Evolutionary conservation across 352 stramenopile genomes (phyloP).

Genomic region (Pythium aquatile): DNA sequence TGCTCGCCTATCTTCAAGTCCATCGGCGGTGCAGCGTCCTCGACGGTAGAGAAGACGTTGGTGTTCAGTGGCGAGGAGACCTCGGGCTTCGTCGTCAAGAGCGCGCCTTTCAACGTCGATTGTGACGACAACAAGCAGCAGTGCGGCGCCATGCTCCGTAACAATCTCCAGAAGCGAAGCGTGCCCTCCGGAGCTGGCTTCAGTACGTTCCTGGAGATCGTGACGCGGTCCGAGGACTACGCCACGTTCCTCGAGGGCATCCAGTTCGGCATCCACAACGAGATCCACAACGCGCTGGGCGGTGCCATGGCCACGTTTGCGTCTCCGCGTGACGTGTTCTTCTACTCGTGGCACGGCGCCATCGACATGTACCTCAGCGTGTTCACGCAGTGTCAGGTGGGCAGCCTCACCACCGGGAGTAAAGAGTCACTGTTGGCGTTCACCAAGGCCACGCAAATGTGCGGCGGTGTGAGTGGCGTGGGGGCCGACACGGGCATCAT

Average conservation of each 20-base stretch:
- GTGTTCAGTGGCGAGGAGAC: constrained; percentile 32
- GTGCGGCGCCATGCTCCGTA: constrained; percentile 42
- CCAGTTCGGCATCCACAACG: constrained; percentile 64
- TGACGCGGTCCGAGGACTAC: constrained; percentile 54
- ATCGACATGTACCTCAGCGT: constrained; percentile 71
- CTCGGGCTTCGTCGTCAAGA: constrained; percentile 33
- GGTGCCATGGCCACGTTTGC: constrained; percentile 51
- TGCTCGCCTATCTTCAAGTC: constrained; percentile 60
- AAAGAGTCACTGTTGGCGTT: constrained; percentile 46
- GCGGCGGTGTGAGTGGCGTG: constrained; percentile 42
- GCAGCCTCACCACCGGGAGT: constrained; percentile 40
- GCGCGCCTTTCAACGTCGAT: constrained; percentile 32
- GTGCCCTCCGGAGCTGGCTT: constrained; percentile 58
- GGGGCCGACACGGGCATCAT: constrained; percentile 36
- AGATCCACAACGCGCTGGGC: constrained; percentile 56
- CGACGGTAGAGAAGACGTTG: constrained; percentile 18
- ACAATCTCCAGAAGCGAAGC: constrained; percentile 35
- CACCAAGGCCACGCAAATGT: constrained; percentile 40
- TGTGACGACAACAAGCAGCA: constrained; percentile 44
- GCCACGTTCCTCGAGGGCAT: constrained; percentile 52
- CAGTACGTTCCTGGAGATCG: constrained; percentile 43
- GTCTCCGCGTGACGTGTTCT: constrained; percentile 54
- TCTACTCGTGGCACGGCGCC: constrained; percentile 66
- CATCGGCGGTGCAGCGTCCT: constrained; percentile 36
- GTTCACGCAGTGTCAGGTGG: constrained; percentile 67